Conservation (phyloP, 768 basidiomycete species). For the Kwoniella botswanensis region DNA sequence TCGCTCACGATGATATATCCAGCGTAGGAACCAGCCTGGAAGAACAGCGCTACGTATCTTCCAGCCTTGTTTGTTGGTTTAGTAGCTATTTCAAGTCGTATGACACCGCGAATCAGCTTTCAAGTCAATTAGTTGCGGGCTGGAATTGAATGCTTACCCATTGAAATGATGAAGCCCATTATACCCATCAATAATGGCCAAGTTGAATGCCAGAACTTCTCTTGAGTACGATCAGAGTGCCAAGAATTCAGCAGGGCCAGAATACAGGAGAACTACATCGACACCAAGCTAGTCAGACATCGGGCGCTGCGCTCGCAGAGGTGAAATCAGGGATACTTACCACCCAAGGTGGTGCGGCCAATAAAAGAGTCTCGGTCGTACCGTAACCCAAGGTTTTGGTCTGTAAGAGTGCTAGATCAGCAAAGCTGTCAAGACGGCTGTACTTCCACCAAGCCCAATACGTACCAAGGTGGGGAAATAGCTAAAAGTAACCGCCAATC, state of each 20-base stretch:
- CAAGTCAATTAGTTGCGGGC: neutral
- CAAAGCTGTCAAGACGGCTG: neutral
- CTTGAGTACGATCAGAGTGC: constrained; percentile 71
- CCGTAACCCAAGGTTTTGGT: constrained; percentile 46
- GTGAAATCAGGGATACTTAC: constrained; percentile 19
- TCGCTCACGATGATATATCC: constrained; percentile 20
- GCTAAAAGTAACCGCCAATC: neutral
- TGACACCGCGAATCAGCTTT: neutral
- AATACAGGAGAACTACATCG: constrained; percentile 35
- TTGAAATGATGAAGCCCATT: constrained; percentile 59
- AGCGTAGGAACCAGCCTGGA: constrained; percentile 67
- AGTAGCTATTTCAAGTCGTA: constrained; percentile 12
- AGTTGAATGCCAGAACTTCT: constrained; percentile 70
- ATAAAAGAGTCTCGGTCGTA: constrained; percentile 45
- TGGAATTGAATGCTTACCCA: constrained; percentile 46
- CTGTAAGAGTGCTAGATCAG: neutral
- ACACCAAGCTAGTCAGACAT: neutral
- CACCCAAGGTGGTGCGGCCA: constrained; percentile 46
- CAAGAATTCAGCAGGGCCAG: constrained; percentile 62
- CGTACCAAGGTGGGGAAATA: constrained; percentile 40
- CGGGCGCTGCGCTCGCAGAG: neutral
- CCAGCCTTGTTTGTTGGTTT: constrained; percentile 31
- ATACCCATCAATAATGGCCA: constrained; percentile 63
- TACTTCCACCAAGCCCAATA: neutral
- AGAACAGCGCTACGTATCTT: constrained; percentile 47